phyloP scores from a whole-genome alignment of 192 early-diverging fungal species.

The Linnemannia zychae region DNA sequence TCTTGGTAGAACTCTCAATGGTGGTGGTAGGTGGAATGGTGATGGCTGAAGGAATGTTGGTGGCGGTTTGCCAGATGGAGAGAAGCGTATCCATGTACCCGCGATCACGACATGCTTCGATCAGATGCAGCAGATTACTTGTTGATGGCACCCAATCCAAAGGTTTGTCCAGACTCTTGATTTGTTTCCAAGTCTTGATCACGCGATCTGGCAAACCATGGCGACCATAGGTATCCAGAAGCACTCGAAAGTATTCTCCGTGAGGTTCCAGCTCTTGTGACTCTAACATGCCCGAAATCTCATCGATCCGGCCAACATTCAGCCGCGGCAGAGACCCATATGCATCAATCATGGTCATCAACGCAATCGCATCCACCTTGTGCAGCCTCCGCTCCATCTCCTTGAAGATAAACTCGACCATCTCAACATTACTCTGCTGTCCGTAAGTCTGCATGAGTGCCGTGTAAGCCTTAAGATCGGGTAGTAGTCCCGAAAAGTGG shows the following conservation, averaged over 20 bases:
- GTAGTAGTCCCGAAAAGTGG: constrained; percentile 23
- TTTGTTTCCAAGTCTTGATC: constrained; percentile 33
- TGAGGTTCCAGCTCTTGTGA: constrained; percentile 31
- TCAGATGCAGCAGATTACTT: constrained; percentile 34
- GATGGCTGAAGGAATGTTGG: not conserved
- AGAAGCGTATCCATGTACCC: constrained; percentile 43
- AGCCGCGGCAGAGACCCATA: constrained; percentile 28
- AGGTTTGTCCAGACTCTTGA: constrained; percentile 13
- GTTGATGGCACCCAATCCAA: constrained; percentile 25
- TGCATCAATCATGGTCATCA: constrained; percentile 27
- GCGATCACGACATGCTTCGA: constrained; percentile 53
- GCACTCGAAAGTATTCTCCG: constrained; percentile 27
- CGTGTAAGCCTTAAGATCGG: constrained; percentile 40
- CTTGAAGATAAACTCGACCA: constrained; percentile 52
- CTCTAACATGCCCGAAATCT: constrained; percentile 22
- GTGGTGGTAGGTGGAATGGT: too few relatives aligned
- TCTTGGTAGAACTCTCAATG: too few relatives aligned
- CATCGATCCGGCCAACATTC: constrained; percentile 27
- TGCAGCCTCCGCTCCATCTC: constrained; percentile 20
- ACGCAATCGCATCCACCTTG: constrained; percentile 13
- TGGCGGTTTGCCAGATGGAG: constrained; percentile 36
- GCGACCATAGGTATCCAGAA: constrained; percentile 35
- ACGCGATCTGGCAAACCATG: constrained; percentile 43
- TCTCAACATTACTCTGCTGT: constrained; percentile 37
- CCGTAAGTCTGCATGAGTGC: constrained; percentile 39